Conservation (phyloP, 2,329 filamentous ascomycete species). For the Aspergillus tamarii region DNA sequence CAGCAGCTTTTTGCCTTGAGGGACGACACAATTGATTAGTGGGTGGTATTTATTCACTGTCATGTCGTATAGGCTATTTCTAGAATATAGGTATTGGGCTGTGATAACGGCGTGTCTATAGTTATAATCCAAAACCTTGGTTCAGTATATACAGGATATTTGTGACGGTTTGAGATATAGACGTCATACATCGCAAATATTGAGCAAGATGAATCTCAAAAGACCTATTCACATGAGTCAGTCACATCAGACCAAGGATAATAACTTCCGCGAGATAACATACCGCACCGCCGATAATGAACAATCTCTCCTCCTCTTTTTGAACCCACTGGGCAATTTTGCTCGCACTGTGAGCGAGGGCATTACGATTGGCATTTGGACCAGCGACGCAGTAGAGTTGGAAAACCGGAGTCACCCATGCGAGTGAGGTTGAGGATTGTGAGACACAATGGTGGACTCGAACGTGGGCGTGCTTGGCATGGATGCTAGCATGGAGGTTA, state of each 20-base stretch:
- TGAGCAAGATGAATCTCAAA: not conserved
- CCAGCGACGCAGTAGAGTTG: slow-evolving; percentile 96
- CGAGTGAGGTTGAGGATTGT: slow-evolving; percentile 76
- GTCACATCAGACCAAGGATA: not conserved
- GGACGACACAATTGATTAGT: slow-evolving; percentile 66
- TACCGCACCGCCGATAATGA: slow-evolving; percentile 97
- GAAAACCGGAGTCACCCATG: slow-evolving; percentile 88
- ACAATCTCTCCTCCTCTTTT: slow-evolving; percentile 87
- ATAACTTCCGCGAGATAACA: slow-evolving; percentile 18
- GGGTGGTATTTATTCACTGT: not conserved
- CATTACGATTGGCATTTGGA: slow-evolving; percentile 63
- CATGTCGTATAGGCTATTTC: not conserved
- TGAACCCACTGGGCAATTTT: slow-evolving; percentile 90
- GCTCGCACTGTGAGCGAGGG: slow-evolving; percentile 83
- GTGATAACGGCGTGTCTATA: not conserved
- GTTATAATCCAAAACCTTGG: not conserved
- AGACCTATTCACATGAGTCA: slow-evolving; percentile 6
- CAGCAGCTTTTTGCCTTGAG: slow-evolving; percentile 75
- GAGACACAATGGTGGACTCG: slow-evolving; percentile 83
- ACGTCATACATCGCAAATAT: not conserved
- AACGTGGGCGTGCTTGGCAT: slow-evolving; percentile 79
- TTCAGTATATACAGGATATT: not conserved
- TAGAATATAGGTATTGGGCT: not conserved
- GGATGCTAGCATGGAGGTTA: slow-evolving; percentile 80
- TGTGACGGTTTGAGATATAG: not conserved